Conservation (phyloP, 306 rosid genomes). For the Lathyrus tuberosus region DNA sequence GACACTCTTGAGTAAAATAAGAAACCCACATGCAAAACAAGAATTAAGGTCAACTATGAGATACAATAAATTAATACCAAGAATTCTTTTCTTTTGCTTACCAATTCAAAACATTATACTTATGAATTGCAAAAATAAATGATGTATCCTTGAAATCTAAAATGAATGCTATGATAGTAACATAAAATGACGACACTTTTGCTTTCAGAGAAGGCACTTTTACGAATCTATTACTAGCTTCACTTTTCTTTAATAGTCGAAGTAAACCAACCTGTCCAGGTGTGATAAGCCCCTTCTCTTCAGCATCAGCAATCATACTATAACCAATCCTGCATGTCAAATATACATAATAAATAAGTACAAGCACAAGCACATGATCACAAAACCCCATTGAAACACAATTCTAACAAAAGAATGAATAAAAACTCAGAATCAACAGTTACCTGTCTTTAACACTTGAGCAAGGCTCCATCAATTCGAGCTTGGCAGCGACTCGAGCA, state of each 20-base stretch:
- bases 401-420: constrained; percentile 4
- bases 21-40: no score
- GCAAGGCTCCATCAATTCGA: constrained; percentile 80
- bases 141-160: constrained; percentile 14
- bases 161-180: not conserved
- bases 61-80: constrained; percentile 15
- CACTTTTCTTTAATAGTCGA: not conserved
- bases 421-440: constrained; percentile 1
- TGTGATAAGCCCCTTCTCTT: constrained; percentile 67
- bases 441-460: constrained; percentile 87
- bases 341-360: constrained; percentile 20
- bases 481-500: constrained; percentile 70
- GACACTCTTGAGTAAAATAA: constrained; percentile 60
- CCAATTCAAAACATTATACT: constrained; percentile 25
- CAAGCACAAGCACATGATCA: constrained; percentile 5
- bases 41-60: constrained; percentile 34
- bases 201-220: no score
- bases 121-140: constrained; percentile 18
- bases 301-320: constrained; percentile 85
- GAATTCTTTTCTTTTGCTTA: constrained; percentile 1
- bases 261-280: constrained; percentile 68
- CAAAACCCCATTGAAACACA: not conserved
- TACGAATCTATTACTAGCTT: no score
- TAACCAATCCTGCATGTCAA: constrained; percentile 65
- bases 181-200: not conserved